A percentile compares a stretch with the other conserved stretches of the same genome.
phyloP scores from a whole-genome alignment of 2,329 filamentous ascomycete genomes.

The Clarireedia hainanense region DNA sequence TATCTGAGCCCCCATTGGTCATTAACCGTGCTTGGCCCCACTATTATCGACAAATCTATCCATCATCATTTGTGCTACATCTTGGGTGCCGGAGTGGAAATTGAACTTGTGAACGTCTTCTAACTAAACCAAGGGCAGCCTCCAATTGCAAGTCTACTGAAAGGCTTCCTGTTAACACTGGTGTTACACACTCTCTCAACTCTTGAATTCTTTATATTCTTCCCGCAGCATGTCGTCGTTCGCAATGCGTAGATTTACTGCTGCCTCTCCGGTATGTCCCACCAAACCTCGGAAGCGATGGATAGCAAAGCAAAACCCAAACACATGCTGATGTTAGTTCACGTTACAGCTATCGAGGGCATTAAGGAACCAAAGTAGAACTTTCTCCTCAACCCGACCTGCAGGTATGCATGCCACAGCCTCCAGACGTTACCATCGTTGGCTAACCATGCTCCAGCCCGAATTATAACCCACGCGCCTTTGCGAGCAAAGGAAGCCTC shows the following conservation, averaged over 20 bases:
- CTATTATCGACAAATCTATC: background rate
- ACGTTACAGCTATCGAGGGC: conserved; percentile 27
- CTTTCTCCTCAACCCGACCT: conserved; percentile 81
- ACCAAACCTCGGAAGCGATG: conserved; percentile 9
- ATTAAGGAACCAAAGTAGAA: conserved; percentile 55
- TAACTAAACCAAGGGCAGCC: conserved; percentile 2
- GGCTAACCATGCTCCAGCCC: conserved; percentile 44
- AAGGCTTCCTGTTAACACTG: background rate
- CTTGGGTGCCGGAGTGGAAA: background rate
- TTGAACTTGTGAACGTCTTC: conserved; percentile 2
- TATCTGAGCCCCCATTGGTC: background rate
- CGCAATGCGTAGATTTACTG: conserved; percentile 53
- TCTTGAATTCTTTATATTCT: conserved; percentile 9
- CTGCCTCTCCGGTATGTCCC: conserved; percentile 47
- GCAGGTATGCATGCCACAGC: conserved; percentile 48
- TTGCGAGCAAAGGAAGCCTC: conserved; percentile 91
- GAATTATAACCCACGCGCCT: conserved; percentile 78
- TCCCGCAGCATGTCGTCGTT: conserved; percentile 52
- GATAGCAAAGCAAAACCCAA: conserved; percentile 1
- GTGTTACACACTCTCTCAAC: conserved; percentile 10
- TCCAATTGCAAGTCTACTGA: conserved; percentile 1
- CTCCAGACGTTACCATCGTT: background rate
- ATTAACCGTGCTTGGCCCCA: background rate
- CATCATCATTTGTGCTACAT: conserved; percentile 3
- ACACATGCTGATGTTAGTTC: conserved; percentile 17